Base-by-base conservation (phyloP, 176 grass and related monocot genomes). In the Avena atlantica region DNA sequence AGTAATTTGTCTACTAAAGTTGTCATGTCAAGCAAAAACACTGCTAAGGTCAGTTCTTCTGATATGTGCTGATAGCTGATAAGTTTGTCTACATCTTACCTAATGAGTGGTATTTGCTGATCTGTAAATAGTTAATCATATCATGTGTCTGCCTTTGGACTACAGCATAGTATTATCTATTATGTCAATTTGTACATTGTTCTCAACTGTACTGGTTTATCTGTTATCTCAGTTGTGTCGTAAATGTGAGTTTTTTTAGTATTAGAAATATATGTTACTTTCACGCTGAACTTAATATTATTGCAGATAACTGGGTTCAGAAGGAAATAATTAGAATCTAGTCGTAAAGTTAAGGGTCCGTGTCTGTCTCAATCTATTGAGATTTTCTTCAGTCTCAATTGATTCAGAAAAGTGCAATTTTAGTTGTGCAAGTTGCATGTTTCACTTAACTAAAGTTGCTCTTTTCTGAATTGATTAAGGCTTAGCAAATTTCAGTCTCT, bases 1-100 rank as follows among this genome's bases (percentile, higher is more conserved):
- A 76, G 86, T 70, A 83, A 79, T 90, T 86, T 24, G 48, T 59
- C 66, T 61, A 45, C 65, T 45, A 87, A 87, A 34, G 64, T 59
- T 84, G 85, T 72, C 42, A 63, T 67, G 10, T 64, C 82, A 78
- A 89, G 87, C 65, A 92, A 87, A 84, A 75, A 71, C 53, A 80
- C 52, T 82, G 76, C 82, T 63, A 94, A 92, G 89, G 94, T 94
- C 17, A 92, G 80, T 53, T 68, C 74, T 40, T 77, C 68, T 60
- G 19, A 64, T 34, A 17, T 73, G 17, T 59, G 12, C 58, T 49
- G 37, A 59, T 52, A 84, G 71, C 15, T 10, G 8, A 51, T 24
- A 79, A 23, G 21, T 77, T 2, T 17, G 12, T 21, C 48, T 57
- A 58, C 23, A 75, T 70, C 19, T 40, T 52, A 65, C 36, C 15